Conservation (phyloP, 768 basidiomycete genomes). For the Agrocybe chaxingu region DNA sequence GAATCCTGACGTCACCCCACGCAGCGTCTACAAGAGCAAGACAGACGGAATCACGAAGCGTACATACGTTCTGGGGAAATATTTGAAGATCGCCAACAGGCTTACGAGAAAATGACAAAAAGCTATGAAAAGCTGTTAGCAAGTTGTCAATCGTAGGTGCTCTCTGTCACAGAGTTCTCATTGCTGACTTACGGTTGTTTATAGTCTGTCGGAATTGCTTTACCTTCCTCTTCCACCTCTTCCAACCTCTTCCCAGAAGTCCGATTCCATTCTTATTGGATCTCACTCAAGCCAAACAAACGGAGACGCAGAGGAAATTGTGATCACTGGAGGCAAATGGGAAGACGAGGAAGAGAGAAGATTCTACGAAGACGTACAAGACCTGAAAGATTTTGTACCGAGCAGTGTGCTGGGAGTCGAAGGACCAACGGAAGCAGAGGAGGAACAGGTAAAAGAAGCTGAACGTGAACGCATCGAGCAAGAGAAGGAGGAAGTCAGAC, state of each 20-base stretch:
- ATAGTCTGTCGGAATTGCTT: conserved; percentile 87
- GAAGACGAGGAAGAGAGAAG: conserved; percentile 95
- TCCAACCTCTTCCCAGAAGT: conserved; percentile 79
- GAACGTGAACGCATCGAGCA: conserved; percentile 49
- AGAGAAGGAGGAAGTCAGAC: conserved; percentile 68
- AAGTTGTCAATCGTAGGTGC: conserved; percentile 79
- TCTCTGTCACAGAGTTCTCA: neutral
- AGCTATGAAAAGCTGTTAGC: conserved; percentile 88
- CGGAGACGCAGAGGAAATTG: conserved; percentile 55
- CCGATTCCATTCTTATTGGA: conserved; percentile 79
- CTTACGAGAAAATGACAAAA: conserved; percentile 98
- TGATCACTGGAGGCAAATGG: conserved; percentile 80
- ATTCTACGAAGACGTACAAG: conserved; percentile 92
- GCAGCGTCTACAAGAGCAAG: conserved; percentile 94
- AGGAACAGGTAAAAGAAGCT: conserved; percentile 48
- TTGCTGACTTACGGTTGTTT: conserved; percentile 5
- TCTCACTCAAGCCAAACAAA: conserved; percentile 32
- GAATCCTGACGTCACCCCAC: neutral
- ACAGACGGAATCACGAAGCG: conserved; percentile 95
- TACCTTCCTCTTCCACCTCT: conserved; percentile 77
- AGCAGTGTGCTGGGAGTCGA: conserved; percentile 80
- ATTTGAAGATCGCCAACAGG: conserved; percentile 97
- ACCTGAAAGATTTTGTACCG: conserved; percentile 90
- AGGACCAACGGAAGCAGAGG: conserved; percentile 32
- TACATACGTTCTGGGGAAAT: conserved; percentile 99